A percentile compares a stretch with the other conserved stretches of the same genome.
These are phyloP conservation scores for Ettlia oleoabundans DNA, from an alignment of 139 green algal species.

Conservation along the genomic window DNA sequence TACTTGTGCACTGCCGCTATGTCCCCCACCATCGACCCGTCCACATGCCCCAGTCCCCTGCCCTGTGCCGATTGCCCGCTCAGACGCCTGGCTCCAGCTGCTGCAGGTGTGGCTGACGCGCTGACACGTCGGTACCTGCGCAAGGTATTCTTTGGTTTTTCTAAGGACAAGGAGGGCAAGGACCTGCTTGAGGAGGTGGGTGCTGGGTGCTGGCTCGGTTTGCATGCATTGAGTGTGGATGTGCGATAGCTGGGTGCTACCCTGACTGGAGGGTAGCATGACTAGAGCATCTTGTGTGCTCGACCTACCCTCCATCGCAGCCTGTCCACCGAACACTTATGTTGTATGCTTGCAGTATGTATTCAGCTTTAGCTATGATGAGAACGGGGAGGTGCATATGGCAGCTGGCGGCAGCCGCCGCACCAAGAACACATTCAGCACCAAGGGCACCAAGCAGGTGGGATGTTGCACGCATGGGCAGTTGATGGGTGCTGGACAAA, in stretches of 20 bases:
- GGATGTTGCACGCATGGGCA: too few species aligned
- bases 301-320: neutral
- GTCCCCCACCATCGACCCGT: neutral
- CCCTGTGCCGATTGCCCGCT: neutral
- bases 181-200: constrained; percentile 76
- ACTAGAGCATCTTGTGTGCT: too few species aligned
- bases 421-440: constrained; percentile 5
- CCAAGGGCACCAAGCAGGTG: too few species aligned
- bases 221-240: neutral
- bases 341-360: constrained; percentile 89
- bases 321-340: neutral
- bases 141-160: constrained; percentile 80
- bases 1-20: too few species aligned
- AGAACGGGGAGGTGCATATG: constrained; percentile 38
- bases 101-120: constrained; percentile 71
- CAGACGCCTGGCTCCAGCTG: neutral
- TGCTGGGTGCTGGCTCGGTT: neutral
- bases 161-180: constrained; percentile 61
- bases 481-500: too few species aligned
- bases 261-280: too few species aligned
- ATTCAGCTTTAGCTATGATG: constrained; percentile 75
- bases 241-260: neutral
- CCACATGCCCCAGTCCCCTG: neutral
- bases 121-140: constrained; percentile 74
- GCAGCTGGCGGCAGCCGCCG: neutral